Percentiles rank a stretch among this genome's conserved stretches.
Evolutionary conservation across 2,329 filamentous ascomycete genomes (phyloP).

Genomic region (Aspergillus versicolor): DNA sequence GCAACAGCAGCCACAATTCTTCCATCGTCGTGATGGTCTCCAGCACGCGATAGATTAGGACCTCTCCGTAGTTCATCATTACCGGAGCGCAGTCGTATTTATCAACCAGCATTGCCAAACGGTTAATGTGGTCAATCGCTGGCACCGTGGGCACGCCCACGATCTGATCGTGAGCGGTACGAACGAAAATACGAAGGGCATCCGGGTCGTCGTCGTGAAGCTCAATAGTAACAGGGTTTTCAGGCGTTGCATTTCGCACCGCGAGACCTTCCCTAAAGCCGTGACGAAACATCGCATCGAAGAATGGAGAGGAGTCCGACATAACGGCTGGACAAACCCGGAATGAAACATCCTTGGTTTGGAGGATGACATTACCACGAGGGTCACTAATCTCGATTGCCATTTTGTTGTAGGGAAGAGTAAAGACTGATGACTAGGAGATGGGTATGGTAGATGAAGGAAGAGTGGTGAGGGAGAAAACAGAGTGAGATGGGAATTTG

Average conservation of each 20-base stretch:
- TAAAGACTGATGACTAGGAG: too few species aligned
- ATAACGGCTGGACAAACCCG: neutral
- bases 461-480: too few species aligned
- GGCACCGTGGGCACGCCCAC: neutral
- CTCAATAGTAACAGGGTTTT: neutral
- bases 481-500: too few species aligned
- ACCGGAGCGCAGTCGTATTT: neutral
- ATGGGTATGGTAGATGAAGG: too few species aligned
- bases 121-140: neutral
- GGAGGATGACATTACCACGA: too few species aligned
- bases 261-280: neutral
- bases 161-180: neutral
- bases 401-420: too few species aligned
- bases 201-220: neutral
- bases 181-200: neutral
- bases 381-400: too few species aligned
- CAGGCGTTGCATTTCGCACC: neutral
- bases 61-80: neutral
- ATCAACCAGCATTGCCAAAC: neutral
- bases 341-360: neutral
- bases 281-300: neutral
- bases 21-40: neutral
- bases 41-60: neutral
- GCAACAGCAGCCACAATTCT: neutral
- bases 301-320: neutral